These are phyloP conservation scores for Vitis hybrid DNA, from an alignment of 177 flowering plant genomes.

Conservation along the genomic window DNA sequence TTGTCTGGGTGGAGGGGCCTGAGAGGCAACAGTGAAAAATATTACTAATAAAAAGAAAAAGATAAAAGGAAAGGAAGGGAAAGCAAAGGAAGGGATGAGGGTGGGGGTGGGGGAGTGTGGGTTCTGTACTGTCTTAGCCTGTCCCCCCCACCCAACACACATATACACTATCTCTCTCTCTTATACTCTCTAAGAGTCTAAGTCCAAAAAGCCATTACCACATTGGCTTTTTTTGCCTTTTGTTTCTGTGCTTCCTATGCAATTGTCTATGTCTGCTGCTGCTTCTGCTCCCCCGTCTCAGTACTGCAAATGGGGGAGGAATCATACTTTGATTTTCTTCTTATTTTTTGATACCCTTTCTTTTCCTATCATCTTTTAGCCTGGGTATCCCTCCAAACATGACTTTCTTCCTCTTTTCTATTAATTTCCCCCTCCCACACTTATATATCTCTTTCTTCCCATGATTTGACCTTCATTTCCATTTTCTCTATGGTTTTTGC, in stretches of 20 bases:
- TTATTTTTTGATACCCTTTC: conserved; percentile 43
- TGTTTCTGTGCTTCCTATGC: conserved; percentile 28
- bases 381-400: conserved; percentile 15
- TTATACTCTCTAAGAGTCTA: conserved; percentile 11
- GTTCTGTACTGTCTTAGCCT: conserved; percentile 52
- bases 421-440: conserved; percentile 12
- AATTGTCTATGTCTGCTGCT: conserved; percentile 36
- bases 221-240: conserved; percentile 31
- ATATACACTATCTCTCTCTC: conserved; percentile 16
- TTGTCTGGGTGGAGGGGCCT: conserved; percentile 25
- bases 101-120: conserved; percentile 32
- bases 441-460: conserved; percentile 13
- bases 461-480: conserved; percentile 33
- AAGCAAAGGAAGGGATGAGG: conserved; percentile 3
- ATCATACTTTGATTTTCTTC: conserved; percentile 55
- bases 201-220: conserved; percentile 28
- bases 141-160: conserved; percentile 48
- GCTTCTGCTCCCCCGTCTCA: conserved; percentile 45
- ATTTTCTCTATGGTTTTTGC: conserved; percentile 11
- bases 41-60: conserved; percentile 1
- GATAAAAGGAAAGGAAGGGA: conserved; percentile 9
- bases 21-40: conserved; percentile 4
- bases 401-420: conserved; percentile 26
- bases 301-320: conserved; percentile 56
- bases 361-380: conserved; percentile 11